A percentile compares a stretch with the other conserved stretches of the same genome.
phyloP scores from a whole-genome alignment of 2,329 filamentous ascomycete species.

The Alternaria panax region DNA sequence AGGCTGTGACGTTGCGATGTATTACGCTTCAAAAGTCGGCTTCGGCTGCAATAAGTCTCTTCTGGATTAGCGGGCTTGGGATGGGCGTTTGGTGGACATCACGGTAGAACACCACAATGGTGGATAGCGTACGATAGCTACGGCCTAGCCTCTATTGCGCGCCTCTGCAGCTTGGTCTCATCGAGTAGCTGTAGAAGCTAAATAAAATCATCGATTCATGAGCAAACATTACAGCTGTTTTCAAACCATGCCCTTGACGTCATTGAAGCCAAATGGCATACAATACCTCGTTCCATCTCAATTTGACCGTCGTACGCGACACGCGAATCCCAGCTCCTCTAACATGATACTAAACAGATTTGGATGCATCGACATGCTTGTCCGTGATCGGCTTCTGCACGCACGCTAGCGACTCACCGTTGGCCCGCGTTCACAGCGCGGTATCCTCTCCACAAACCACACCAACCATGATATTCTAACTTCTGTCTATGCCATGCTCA shows the following conservation, averaged over 20 bases:
- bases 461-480: constrained; percentile 9
- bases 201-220: constrained; percentile 17
- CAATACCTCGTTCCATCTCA: not conserved
- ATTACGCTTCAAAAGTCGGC: not conserved
- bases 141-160: constrained; percentile 5
- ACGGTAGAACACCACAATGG: constrained; percentile 17
- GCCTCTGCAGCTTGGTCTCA: constrained; percentile 1
- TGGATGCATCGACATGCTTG: not conserved
- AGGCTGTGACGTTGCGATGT: not conserved
- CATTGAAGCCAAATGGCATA: not conserved
- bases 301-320: not conserved
- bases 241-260: not conserved
- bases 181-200: constrained; percentile 10
- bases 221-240: not conserved
- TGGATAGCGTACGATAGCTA: constrained; percentile 6
- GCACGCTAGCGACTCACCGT: constrained; percentile 8
- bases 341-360: not conserved
- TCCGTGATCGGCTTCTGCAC: constrained; percentile 18
- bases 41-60: constrained; percentile 16
- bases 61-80: constrained; percentile 39
- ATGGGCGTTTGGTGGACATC: constrained; percentile 34
- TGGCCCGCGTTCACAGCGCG: not conserved
- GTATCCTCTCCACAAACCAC: not conserved
- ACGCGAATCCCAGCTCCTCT: not conserved
- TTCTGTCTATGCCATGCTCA: constrained; percentile 9